Evolutionary conservation across 768 basidiomycete species (phyloP).

Genomic region (Dentipellis fragilis): DNA sequence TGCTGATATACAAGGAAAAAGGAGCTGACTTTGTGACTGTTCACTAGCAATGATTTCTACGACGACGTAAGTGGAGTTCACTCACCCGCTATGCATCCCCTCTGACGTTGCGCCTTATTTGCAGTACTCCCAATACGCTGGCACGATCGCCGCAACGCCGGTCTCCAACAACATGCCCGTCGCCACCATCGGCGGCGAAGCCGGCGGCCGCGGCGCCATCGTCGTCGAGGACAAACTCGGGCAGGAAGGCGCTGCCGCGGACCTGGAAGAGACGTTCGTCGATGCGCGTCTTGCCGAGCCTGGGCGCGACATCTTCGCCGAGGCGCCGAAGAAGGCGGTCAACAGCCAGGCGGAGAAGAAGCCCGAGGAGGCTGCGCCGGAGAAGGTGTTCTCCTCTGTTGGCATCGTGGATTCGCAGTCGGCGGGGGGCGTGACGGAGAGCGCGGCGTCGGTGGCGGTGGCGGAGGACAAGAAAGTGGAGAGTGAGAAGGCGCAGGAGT

Average conservation of each 20-base stretch:
- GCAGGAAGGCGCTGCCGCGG: conserved; percentile 9
- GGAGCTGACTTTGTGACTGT: conserved; percentile 1
- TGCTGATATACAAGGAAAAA: not conserved
- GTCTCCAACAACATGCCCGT: conserved; percentile 26
- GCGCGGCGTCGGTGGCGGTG: not conserved
- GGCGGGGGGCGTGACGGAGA: not conserved
- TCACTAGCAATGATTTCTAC: conserved; percentile 51
- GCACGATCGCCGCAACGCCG: conserved; percentile 26
- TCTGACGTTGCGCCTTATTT: not conserved
- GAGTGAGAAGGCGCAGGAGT: not conserved
- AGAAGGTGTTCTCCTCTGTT: conserved; percentile 3
- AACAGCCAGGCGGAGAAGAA: conserved; percentile 31
- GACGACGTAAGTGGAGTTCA: conserved; percentile 41
- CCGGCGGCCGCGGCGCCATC: conserved; percentile 42
- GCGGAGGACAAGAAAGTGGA: not conserved
- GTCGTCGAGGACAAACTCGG: conserved; percentile 37
- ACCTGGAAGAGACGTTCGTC: conserved; percentile 25
- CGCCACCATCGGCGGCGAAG: conserved; percentile 42
- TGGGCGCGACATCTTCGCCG: conserved; percentile 64
- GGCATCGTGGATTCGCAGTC: not conserved
- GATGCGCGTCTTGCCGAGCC: conserved; percentile 55
- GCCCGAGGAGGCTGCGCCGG: not conserved
- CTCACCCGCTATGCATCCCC: not conserved
- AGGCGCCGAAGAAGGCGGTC: conserved; percentile 32
- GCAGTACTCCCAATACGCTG: conserved; percentile 51